phyloP scores from a whole-genome alignment of 371 early-diverging fungal genomes.

The Basidiobolus heterosporus region DNA sequence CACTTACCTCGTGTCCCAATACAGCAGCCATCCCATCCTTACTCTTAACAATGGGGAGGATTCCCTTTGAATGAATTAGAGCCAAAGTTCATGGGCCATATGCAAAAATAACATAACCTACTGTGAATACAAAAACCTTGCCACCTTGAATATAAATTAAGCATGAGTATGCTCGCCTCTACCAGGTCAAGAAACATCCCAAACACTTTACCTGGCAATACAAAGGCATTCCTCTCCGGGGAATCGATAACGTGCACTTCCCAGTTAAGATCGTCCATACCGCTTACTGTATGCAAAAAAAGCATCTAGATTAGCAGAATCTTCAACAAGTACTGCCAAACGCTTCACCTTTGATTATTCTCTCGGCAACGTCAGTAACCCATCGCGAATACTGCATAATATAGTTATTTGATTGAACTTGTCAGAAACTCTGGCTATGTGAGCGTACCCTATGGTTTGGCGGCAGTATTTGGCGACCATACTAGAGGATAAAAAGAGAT shows the following conservation, averaged over 20 bases:
- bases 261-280: constrained; percentile 33
- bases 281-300: constrained; percentile 1
- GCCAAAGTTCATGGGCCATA: not conserved
- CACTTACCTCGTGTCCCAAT: constrained; percentile 62
- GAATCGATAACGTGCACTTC: constrained; percentile 66
- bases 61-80: constrained; percentile 19
- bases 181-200: constrained; percentile 64
- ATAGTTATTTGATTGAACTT: too few species aligned
- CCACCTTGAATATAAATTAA: too few species aligned
- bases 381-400: too few species aligned
- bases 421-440: too few species aligned
- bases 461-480: not conserved
- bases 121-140: constrained; percentile 6
- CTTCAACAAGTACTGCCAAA: not conserved
- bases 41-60: constrained; percentile 59
- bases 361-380: not conserved
- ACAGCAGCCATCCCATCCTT: constrained; percentile 89
- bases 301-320: not conserved
- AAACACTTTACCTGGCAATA: constrained; percentile 79
- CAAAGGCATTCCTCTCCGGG: constrained; percentile 78
- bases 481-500: not conserved
- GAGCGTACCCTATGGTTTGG: not conserved
- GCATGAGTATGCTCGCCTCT: too few species aligned
- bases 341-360: not conserved
- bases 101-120: not conserved